phyloP scores from a whole-genome alignment of 2,329 filamentous ascomycete species.

The Exophiala spinifera region DNA sequence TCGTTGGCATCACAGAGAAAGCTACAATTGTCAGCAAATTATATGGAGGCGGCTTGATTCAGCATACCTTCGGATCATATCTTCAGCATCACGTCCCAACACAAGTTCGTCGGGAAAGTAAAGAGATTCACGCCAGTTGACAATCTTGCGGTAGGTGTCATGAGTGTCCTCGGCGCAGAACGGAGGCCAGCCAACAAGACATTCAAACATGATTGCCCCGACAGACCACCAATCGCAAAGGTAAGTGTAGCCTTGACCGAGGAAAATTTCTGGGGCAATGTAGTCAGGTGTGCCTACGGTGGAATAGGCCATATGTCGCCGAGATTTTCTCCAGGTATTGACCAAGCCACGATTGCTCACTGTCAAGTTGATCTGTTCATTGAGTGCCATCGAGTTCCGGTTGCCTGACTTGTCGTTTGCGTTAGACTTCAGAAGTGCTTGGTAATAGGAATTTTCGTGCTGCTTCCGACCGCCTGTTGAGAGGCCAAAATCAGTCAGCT shows the following conservation, averaged over 20 bases:
- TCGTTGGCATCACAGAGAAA: slow-evolving; percentile 93
- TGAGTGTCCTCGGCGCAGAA: slow-evolving; percentile 98
- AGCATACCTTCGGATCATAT: slow-evolving; percentile 81
- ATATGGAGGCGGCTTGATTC: not conserved
- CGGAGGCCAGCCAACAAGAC: slow-evolving; percentile 94
- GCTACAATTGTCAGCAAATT: slow-evolving; percentile 48
- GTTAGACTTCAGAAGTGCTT: slow-evolving; percentile 82
- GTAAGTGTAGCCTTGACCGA: slow-evolving; percentile 90
- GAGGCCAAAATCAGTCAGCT: slow-evolving; percentile 95
- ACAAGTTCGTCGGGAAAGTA: slow-evolving; percentile 97
- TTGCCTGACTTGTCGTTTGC: slow-evolving; percentile 69
- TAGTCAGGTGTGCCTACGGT: slow-evolving; percentile 98
- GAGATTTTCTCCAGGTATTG: slow-evolving; percentile 97
- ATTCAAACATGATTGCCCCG: slow-evolving; percentile 99
- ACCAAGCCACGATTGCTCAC: slow-evolving; percentile 97
- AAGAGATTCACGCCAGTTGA: slow-evolving; percentile 93
- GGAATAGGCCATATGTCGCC: slow-evolving; percentile 93
- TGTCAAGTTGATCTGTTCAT: slow-evolving; percentile 93
- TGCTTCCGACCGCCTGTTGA: slow-evolving; percentile 98
- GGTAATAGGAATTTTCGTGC: slow-evolving; percentile 97
- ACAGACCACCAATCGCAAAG: slow-evolving; percentile 99
- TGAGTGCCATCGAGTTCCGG: slow-evolving; percentile 85
- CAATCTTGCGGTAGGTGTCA: slow-evolving; percentile 98
- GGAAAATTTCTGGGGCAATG: slow-evolving; percentile 97
- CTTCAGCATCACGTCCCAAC: slow-evolving; percentile 82